phyloP scores from a whole-genome alignment of 768 basidiomycete species.

The Lactarius pseudohatsudake region DNA sequence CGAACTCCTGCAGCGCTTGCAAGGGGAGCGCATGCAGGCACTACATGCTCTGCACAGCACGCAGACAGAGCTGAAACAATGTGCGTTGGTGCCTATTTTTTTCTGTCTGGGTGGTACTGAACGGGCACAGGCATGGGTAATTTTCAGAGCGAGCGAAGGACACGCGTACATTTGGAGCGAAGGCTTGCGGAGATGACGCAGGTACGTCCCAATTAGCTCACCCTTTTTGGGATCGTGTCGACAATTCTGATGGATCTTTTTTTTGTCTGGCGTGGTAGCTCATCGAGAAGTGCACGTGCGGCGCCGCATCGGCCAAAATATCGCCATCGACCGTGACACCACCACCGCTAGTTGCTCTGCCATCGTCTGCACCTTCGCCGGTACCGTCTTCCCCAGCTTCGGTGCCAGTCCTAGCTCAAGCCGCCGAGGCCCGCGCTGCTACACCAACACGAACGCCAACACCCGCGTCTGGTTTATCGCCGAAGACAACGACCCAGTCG shows the following conservation, averaged over 20 bases:
- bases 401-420: neutral
- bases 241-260: neutral
- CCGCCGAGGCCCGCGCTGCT: neutral
- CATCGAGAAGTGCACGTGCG: constrained; percentile 20
- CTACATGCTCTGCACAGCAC: constrained; percentile 7
- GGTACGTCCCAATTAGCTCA: neutral
- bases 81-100: neutral
- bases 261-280: neutral
- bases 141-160: constrained; percentile 2
- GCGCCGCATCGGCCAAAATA: neutral
- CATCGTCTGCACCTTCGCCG: neutral
- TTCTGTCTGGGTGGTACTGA: neutral
- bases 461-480: neutral
- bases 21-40: constrained; percentile 10
- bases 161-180: constrained; percentile 11
- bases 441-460: neutral
- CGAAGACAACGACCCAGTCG: neutral
- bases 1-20: constrained; percentile 2
- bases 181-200: constrained; percentile 10
- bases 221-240: neutral
- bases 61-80: constrained; percentile 3
- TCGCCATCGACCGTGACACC: neutral
- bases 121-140: neutral
- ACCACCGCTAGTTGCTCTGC: neutral
- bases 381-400: neutral